Evolutionary conservation across 768 basidiomycete genomes (phyloP).

Genomic region (Suillus plorans): DNA sequence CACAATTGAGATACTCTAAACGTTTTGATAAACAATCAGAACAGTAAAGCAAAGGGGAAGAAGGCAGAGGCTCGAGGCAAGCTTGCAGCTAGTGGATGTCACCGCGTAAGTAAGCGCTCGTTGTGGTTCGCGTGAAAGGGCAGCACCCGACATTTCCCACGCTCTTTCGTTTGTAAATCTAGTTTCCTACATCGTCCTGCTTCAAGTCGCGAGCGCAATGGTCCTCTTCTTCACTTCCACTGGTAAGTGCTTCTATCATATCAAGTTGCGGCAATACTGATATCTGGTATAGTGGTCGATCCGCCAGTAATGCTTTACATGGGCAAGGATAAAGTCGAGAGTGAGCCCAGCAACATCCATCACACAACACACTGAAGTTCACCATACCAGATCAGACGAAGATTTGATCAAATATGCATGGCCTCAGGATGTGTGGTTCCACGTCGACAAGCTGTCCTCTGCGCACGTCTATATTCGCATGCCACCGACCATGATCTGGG

Average conservation of each 20-base stretch:
- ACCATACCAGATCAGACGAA: conserved; percentile 65
- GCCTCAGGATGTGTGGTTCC: conserved; percentile 91
- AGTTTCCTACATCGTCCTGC: background rate
- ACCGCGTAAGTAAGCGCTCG: background rate
- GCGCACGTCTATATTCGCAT: conserved; percentile 97
- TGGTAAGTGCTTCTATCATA: conserved; percentile 25
- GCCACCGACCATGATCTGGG: conserved; percentile 81
- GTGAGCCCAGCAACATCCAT: conserved; percentile 43
- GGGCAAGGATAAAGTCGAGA: conserved; percentile 97
- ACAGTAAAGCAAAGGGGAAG: background rate
- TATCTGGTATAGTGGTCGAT: conserved; percentile 41
- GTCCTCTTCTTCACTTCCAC: conserved; percentile 65
- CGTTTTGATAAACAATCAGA: background rate
- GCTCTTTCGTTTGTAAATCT: background rate
- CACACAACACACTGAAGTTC: conserved; percentile 10
- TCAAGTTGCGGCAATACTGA: background rate
- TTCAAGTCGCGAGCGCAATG: conserved; percentile 27
- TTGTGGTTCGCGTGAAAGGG: background rate
- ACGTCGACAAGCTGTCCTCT: conserved; percentile 96
- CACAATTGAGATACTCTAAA: background rate
- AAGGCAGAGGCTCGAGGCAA: background rate
- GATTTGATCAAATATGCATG: conserved; percentile 91
- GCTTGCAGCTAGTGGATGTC: background rate
- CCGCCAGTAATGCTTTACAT: conserved; percentile 83
- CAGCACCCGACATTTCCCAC: background rate